Evolutionary conservation across 2,329 filamentous ascomycete genomes (phyloP).

Genomic region (Colletotrichum sp.): DNA sequence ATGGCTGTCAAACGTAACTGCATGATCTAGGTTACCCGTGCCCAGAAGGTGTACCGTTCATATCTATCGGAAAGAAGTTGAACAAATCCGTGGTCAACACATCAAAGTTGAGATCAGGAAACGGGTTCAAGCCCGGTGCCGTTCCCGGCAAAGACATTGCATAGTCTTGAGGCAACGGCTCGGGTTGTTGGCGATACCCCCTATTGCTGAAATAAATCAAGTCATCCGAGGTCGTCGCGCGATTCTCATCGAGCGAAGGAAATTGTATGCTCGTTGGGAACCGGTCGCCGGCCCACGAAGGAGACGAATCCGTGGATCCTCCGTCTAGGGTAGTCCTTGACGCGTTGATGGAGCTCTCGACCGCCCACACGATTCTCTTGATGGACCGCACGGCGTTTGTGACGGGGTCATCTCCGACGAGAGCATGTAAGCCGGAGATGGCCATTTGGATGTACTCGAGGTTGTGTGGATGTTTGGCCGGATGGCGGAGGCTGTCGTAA

Average conservation of each 20-base stretch:
- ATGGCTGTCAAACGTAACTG: neutral
- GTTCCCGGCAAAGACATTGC: neutral
- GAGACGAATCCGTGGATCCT: neutral
- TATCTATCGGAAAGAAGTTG: constrained; percentile 27
- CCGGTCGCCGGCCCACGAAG: neutral
- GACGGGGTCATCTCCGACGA: constrained; percentile 31
- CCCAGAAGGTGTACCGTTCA: neutral
- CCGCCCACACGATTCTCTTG: constrained; percentile 25
- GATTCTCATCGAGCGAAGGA: constrained; percentile 23
- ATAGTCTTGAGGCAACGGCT: neutral
- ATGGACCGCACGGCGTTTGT: constrained; percentile 28
- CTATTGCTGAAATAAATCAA: constrained; percentile 28
- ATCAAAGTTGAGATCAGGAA: constrained; percentile 26
- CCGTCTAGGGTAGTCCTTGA: neutral
- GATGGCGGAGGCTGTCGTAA: constrained; percentile 31
- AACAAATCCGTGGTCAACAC: constrained; percentile 32
- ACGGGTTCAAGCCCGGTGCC: neutral
- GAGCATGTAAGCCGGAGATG: neutral
- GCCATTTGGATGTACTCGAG: constrained; percentile 16
- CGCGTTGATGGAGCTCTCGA: constrained; percentile 25
- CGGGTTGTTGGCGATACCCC: neutral
- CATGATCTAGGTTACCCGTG: neutral
- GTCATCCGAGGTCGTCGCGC: constrained; percentile 16
- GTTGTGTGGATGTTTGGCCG: constrained; percentile 29
- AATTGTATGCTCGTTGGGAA: constrained; percentile 24